Percentiles rank a stretch among this genome's conserved stretches.
These are phyloP conservation scores for Cyanophora paradoxa DNA, from an alignment of 78 protist species.

Conservation along the genomic window DNA sequence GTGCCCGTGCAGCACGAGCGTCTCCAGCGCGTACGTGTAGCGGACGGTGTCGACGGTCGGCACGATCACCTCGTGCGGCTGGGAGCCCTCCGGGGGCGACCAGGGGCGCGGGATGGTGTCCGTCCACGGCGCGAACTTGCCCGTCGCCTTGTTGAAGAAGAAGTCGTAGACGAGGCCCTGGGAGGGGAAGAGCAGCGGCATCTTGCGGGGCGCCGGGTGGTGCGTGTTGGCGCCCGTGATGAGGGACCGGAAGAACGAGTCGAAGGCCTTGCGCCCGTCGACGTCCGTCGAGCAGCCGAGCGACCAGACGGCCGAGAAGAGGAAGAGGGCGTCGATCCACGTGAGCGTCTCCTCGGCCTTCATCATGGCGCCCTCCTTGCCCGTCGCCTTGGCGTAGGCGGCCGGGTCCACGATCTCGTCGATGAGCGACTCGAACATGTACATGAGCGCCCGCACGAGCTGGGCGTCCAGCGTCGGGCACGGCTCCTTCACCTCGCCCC, in stretches of 20 bases:
- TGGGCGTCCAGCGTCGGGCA: constrained; percentile 18
- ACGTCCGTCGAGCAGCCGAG: constrained; percentile 36
- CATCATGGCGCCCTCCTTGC: not conserved
- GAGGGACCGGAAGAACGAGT: constrained; percentile 14
- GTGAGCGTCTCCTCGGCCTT: not conserved
- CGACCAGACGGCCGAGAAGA: constrained; percentile 52
- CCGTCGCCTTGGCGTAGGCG: not conserved
- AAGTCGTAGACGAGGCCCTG: constrained; percentile 40
- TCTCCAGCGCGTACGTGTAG: constrained; percentile 30
- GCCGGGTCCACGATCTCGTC: not conserved
- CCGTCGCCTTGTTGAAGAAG: constrained; percentile 8
- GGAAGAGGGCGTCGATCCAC: constrained; percentile 32
- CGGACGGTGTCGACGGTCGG: constrained; percentile 67
- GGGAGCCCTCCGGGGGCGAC: constrained; percentile 4
- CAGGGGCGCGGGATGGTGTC: constrained; percentile 42
- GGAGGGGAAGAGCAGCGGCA: constrained; percentile 30
- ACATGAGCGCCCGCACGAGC: constrained; percentile 18
- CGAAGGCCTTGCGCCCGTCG: constrained; percentile 27
- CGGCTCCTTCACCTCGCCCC: constrained; percentile 11
- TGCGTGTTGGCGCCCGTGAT: too few relatives aligned
- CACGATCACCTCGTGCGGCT: constrained; percentile 41
- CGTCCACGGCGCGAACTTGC: constrained; percentile 42
- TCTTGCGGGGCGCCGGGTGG: not conserved
- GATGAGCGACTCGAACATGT: constrained; percentile 22
- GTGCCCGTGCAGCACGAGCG: not conserved